These are phyloP conservation scores for Phellopilus nigrolimitatus DNA, from an alignment of 1,284 basidiomycete species.

Conservation along the genomic window DNA sequence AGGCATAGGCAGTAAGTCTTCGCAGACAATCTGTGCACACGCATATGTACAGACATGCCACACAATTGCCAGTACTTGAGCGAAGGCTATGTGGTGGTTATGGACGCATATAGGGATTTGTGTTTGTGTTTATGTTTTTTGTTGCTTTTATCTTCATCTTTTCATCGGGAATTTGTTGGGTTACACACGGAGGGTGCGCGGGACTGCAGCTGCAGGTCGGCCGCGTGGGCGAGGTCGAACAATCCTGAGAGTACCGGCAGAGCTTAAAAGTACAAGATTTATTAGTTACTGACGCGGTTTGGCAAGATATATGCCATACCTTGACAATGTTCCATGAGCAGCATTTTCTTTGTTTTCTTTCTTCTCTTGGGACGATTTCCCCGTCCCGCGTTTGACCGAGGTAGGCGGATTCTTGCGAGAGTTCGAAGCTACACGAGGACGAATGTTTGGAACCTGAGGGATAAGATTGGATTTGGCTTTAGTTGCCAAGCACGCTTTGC, in stretches of 20 bases:
- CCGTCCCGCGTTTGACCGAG: constrained; percentile 53
- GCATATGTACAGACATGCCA: not conserved
- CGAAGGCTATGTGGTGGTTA: not conserved
- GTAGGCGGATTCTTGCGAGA: constrained; percentile 53
- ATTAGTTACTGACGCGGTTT: constrained; percentile 26
- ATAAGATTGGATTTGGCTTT: constrained; percentile 26
- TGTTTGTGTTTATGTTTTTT: too few species aligned
- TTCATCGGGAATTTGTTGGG: too few species aligned
- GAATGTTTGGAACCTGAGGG: constrained; percentile 31
- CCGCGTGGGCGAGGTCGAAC: constrained; percentile 48
- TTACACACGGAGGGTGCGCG: constrained; percentile 27
- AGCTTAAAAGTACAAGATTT: not conserved
- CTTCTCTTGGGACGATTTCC: constrained; percentile 27
- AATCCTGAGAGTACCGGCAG: constrained; percentile 50
- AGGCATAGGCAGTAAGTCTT: constrained; percentile 13
- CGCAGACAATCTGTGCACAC: not conserved
- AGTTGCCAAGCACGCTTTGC: constrained; percentile 5
- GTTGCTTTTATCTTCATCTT: too few species aligned
- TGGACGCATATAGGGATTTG: not conserved
- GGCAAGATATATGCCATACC: constrained; percentile 45
- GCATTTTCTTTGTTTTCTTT: constrained; percentile 29
- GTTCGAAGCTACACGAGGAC: constrained; percentile 50
- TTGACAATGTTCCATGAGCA: constrained; percentile 42
- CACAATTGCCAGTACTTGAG: not conserved
- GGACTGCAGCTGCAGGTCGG: constrained; percentile 25